Conservation (phyloP, 75 land plant genomes). For the Selaginella tamariscina region DNA sequence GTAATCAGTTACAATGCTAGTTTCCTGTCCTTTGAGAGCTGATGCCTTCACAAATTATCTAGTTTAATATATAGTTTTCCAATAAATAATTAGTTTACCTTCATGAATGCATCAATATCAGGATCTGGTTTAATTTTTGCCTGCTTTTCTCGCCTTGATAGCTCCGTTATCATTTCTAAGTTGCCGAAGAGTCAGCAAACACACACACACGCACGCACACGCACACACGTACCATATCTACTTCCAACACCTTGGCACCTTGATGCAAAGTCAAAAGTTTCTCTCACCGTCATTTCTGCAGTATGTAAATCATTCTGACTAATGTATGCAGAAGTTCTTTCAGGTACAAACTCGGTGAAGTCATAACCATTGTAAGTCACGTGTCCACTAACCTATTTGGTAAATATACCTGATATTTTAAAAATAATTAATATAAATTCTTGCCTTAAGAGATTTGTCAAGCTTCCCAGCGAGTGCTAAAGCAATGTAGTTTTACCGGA, state of each 20-base stretch:
- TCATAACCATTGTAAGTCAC: not conserved
- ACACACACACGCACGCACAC: too few relatives aligned
- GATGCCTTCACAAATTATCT: constrained; percentile 20
- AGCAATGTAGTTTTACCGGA: not conserved
- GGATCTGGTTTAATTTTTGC: constrained; percentile 72
- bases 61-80: not conserved
- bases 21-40: constrained; percentile 48
- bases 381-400: not conserved
- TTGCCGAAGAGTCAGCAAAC: too few relatives aligned
- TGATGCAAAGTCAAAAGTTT: not conserved
- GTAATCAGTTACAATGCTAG: constrained; percentile 58
- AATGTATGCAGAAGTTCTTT: not conserved
- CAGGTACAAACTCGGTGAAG: not conserved
- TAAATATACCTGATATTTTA: too few relatives aligned
- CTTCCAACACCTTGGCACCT: not conserved
- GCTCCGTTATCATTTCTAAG: constrained; percentile 57
- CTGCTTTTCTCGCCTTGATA: constrained; percentile 50
- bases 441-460: too few relatives aligned
- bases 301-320: not conserved
- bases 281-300: not conserved
- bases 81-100: constrained; percentile 40
- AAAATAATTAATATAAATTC: too few relatives aligned
- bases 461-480: not conserved
- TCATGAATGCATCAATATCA: constrained; percentile 78
- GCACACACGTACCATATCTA: constrained; percentile 2